Base-by-base conservation (phyloP, 805 yeast genomes). In the Sugiyamaella lignohabitans region DNA sequence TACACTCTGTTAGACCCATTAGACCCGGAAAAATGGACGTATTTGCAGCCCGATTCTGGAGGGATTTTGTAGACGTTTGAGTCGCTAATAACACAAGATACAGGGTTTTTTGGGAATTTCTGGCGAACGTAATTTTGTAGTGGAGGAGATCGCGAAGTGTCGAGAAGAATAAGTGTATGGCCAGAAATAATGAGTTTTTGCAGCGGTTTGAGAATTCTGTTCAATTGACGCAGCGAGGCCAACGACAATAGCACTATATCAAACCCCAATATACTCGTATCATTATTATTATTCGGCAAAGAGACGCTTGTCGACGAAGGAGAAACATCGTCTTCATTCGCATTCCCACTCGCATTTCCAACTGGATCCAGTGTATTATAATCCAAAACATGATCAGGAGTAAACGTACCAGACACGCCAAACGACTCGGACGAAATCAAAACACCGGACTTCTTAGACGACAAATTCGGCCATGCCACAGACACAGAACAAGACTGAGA, bases 401-500 rank as follows among this genome's bases (percentile, higher is more conserved):
- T 51, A 43, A 46, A 53, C 6, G 40, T 27, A 17, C 38, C 19
- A 40, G 51, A 36, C 30, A 21, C 38, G 24, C 57, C 57, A 41
- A 50, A 49, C 42, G 38, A 50, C 21, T 54, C 55, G 20, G 54
- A 50, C 18, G 45, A 34, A 23, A 52, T 47, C 17, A 51, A 38
- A 40, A 52, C 40, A 16, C 46, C 24, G n/a, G 29, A 34, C 43
- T 43, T 14, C 20, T 35, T 21, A 5, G 34, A 34, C 17, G 46
- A 14, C 10, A 53, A 30, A 35, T 52, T 49, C 27, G 51, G 39
- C 57, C 57, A 53, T n/a, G 48, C 55, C 29, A 52, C 52, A 3
- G 53, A 48, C 14, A 55, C 54, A 30, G 52, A 44, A 40, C 50
- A 50, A 18, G 38, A 22, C 6, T 47, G 39, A 27, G 59, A 51